Conservation (phyloP, 2,329 filamentous ascomycete genomes). For the Fusarium temperatum region DNA sequence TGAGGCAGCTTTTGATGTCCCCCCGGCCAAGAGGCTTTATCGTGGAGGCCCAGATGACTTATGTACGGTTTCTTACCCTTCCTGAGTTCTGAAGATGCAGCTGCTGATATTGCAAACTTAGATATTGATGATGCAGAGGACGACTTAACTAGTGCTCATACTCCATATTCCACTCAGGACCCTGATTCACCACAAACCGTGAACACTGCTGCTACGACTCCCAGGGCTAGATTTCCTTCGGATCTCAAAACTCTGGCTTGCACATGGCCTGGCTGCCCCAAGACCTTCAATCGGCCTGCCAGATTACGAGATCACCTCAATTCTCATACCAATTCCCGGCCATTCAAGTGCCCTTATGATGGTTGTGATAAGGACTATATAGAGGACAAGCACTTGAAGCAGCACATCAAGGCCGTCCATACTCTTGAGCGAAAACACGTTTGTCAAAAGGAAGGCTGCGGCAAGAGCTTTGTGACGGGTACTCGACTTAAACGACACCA, state of each 20-base stretch:
- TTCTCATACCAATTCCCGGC: conserved; percentile 85
- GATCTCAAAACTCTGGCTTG: conserved; percentile 82
- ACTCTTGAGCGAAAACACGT: conserved; percentile 73
- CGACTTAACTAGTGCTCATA: conserved; percentile 44
- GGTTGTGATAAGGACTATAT: conserved; percentile 86
- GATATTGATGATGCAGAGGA: conserved; percentile 48
- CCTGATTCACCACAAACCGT: conserved; percentile 45
- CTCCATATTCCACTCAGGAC: conserved; percentile 47
- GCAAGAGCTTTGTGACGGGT: conserved; percentile 82
- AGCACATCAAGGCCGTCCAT: conserved; percentile 86
- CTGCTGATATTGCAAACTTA: conserved; percentile 21
- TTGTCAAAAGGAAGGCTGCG: conserved; percentile 78
- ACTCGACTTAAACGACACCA: conserved; percentile 81
- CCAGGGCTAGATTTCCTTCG: conserved; percentile 68
- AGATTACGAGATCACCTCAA: conserved; percentile 82
- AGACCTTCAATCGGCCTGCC: conserved; percentile 88
- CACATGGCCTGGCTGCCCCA: conserved; percentile 76
- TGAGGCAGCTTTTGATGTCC: conserved; percentile 36
- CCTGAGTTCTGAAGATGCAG: neutral
- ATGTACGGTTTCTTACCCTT: conserved; percentile 29
- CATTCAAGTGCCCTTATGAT: conserved; percentile 75
- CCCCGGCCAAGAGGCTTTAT: conserved; percentile 42
- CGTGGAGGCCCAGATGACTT: conserved; percentile 25
- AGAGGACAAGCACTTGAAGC: conserved; percentile 84
- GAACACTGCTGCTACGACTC: conserved; percentile 49